These are phyloP conservation scores for Asterella californica DNA, from an alignment of 225 moss, liverwort and hornwort species.

Conservation along the genomic window DNA sequence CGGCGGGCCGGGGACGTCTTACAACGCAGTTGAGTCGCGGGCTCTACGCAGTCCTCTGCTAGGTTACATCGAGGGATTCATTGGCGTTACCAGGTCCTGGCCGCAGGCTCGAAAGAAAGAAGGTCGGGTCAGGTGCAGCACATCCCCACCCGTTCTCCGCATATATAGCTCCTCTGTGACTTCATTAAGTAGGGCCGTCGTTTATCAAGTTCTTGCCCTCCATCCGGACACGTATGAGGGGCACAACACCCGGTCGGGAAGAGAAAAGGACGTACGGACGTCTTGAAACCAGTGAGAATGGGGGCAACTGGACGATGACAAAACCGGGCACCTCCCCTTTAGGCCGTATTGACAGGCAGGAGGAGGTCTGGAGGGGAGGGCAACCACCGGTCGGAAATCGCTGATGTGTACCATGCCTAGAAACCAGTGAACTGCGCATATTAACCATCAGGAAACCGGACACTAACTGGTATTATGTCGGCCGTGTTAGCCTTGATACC, in stretches of 20 bases:
- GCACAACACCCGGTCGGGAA: neutral
- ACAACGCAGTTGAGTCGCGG: neutral
- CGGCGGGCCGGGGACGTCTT: neutral
- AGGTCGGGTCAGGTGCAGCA: neutral
- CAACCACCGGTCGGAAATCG: neutral
- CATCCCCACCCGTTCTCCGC: neutral
- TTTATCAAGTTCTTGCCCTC: neutral
- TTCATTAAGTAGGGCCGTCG: slow-evolving; percentile 2
- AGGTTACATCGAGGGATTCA: neutral
- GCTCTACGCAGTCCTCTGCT: neutral
- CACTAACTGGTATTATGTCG: slow-evolving; percentile 2
- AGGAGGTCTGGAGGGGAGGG: neutral
- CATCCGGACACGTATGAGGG: neutral
- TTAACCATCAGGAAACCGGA: neutral
- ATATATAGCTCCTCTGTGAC: neutral
- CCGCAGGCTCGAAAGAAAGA: neutral
- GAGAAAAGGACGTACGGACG: neutral
- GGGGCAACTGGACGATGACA: neutral
- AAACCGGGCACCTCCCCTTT: neutral
- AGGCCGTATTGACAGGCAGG: neutral
- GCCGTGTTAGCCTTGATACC: slow-evolving; percentile 17
- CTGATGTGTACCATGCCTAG: neutral
- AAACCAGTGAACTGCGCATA: neutral
- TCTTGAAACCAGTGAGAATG: neutral
- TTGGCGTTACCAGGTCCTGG: neutral